Percentiles rank a stretch among this genome's conserved stretches.
phyloP scores from a whole-genome alignment of 2,329 filamentous ascomycete species.

The Sarocladiaceae sp. region DNA sequence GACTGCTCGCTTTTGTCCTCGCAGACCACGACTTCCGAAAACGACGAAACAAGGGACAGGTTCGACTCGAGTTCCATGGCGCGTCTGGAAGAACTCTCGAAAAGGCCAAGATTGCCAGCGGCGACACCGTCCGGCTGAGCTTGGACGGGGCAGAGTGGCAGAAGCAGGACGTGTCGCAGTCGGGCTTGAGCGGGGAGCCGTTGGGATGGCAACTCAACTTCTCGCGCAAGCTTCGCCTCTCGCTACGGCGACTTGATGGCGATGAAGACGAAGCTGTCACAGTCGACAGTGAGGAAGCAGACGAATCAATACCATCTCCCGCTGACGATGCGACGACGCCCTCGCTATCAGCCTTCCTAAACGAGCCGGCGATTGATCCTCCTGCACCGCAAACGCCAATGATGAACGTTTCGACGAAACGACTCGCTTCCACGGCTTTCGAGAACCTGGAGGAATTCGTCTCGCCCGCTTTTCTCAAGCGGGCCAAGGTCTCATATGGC shows the following conservation, averaged over 20 bases:
- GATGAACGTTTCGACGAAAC: slow-evolving; percentile 22
- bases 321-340: slow-evolving; percentile 12
- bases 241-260: slow-evolving; percentile 35
- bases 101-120: slow-evolving; percentile 63
- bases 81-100: slow-evolving; percentile 64
- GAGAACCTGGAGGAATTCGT: slow-evolving; percentile 49
- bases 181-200: slow-evolving; percentile 33
- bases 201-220: slow-evolving; percentile 56
- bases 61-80: slow-evolving; percentile 70
- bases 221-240: slow-evolving; percentile 39
- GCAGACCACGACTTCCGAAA: slow-evolving; percentile 80
- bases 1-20: slow-evolving; percentile 70
- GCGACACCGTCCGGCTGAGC: slow-evolving; percentile 65
- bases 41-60: slow-evolving; percentile 69
- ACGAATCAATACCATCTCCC: slow-evolving; percentile 8
- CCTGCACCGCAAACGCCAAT: slow-evolving; percentile 1
- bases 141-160: slow-evolving; percentile 65
- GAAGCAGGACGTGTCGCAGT: slow-evolving; percentile 40
- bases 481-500: slow-evolving; percentile 62
- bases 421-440: slow-evolving; percentile 25
- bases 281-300: slow-evolving; percentile 33
- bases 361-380: neutral
- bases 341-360: neutral
- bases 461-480: slow-evolving; percentile 76
- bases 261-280: slow-evolving; percentile 43